Conservation (phyloP, 768 basidiomycete genomes). For the Amanita jacksonii region DNA sequence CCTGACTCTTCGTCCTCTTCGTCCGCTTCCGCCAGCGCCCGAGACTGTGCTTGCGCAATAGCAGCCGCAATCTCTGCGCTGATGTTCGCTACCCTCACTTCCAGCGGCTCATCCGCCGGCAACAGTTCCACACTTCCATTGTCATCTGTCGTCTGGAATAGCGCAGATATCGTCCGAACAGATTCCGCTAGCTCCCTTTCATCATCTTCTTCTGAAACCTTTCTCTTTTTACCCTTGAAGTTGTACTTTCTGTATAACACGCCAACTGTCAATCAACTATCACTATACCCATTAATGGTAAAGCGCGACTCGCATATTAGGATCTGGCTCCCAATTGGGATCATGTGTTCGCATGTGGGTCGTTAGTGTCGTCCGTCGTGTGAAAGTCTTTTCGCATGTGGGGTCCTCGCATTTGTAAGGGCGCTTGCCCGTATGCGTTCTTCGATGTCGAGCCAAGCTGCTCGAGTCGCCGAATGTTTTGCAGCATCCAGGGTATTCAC, state of each 20-base stretch:
- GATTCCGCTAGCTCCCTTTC: constrained; percentile 62
- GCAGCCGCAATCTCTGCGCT: constrained; percentile 76
- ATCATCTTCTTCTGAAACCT: constrained; percentile 41
- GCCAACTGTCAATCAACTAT: constrained; percentile 13
- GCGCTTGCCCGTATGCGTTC: constrained; percentile 81
- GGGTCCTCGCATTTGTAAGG: constrained; percentile 82
- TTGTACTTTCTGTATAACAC: constrained; percentile 51
- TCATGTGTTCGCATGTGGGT: constrained; percentile 86
- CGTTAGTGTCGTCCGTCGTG: constrained; percentile 74
- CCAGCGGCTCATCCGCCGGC: constrained; percentile 37
- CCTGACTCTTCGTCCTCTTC: constrained; percentile 39
- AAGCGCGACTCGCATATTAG: constrained; percentile 51
- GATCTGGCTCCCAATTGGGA: constrained; percentile 78
- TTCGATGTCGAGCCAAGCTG: constrained; percentile 82
- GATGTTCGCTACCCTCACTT: constrained; percentile 63
- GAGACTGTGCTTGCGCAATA: constrained; percentile 64
- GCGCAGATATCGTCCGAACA: constrained; percentile 63
- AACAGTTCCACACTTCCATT: constrained; percentile 22
- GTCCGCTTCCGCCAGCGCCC: constrained; percentile 48
- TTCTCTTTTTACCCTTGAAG: constrained; percentile 66
- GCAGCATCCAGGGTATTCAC: constrained; percentile 81
- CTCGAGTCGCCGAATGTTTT: constrained; percentile 91
- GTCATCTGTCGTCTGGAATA: constrained; percentile 47
- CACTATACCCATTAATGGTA: constrained; percentile 3
- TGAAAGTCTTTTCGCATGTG: constrained; percentile 81